Base-by-base conservation (phyloP, 2,329 filamentous ascomycete species). In the Rosellinia necatrix region DNA sequence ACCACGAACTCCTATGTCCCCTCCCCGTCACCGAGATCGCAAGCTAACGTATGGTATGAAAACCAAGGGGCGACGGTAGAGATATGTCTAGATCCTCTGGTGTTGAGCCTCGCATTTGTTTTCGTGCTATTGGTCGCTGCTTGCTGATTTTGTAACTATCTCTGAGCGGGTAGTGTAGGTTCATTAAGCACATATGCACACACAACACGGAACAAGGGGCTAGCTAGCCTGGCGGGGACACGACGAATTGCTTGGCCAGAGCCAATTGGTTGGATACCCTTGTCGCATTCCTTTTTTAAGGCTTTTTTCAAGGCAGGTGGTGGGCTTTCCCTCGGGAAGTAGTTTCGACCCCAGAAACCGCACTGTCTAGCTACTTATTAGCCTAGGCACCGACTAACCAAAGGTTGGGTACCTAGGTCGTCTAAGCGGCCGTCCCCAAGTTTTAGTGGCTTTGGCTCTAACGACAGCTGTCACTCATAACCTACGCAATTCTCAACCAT, bases 381-480 rank as follows among this genome's bases (percentile, higher is more conserved):
- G n/a, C n/a, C n/a, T n/a, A n/a, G n/a, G n/a, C n/a, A n/a, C n/a
- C n/a, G n/a, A n/a, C n/a, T n/a, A n/a, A n/a, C n/a, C n/a, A n/a
- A n/a, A n/a, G n/a, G n/a, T n/a, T n/a, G n/a, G n/a, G n/a, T n/a
- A n/a, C n/a, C n/a, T n/a, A n/a, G n/a, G n/a, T n/a, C n/a, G n/a
- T n/a, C n/a, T n/a, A n/a, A 30, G 49, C 37, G 38, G 48, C 7
- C 21, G 24, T 49, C 37, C 25, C 27, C n/a, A 4, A 25, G 25
- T 40, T 50, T 52, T 32, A 56, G 48, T 51, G 56, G 56, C 21
- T 43, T 15, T n/a, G n/a, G 40, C 42, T 52, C 57, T 46, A 53
- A 53, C 40, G 57, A 56, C 57, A 59, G 53, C 53, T 59, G 57
- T 56, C 53, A 52, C 38, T 44, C 19, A 32, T n/a, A n/a, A 17